These are phyloP conservation scores for Metschnikowia kofuensis DNA, from an alignment of 805 yeast genomes.

Conservation along the genomic window DNA sequence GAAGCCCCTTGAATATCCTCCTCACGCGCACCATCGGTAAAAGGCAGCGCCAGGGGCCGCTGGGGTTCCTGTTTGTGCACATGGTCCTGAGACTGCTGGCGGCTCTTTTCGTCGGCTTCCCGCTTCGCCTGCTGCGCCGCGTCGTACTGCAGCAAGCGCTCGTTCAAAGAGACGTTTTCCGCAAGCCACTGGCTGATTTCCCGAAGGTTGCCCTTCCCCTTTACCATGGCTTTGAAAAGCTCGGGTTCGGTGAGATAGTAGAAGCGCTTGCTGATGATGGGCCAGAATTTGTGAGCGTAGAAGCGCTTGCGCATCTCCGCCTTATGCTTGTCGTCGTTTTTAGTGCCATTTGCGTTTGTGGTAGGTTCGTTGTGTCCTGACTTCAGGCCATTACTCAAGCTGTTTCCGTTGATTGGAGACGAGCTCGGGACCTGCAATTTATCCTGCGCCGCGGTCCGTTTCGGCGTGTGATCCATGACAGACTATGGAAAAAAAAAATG, in stretches of 20 bases:
- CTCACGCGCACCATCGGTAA: too few species aligned
- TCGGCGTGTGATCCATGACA: conserved; percentile 11
- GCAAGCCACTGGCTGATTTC: conserved; percentile 38
- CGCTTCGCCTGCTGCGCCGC: conserved; percentile 8
- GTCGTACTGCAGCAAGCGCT: conserved; percentile 15
- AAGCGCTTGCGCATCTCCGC: conserved; percentile 25
- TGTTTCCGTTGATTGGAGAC: conserved; percentile 31
- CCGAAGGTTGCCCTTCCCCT: conserved; percentile 41
- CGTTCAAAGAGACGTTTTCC: conserved; percentile 23
- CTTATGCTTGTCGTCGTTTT: conserved; percentile 15
- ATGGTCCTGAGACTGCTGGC: neutral
- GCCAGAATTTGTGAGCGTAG: conserved; percentile 39
- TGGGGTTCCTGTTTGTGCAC: neutral
- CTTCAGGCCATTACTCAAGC: neutral
- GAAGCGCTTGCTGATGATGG: conserved; percentile 34
- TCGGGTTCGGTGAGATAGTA: conserved; percentile 40
- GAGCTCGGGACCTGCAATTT: conserved; percentile 40
- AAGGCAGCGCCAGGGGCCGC: neutral
- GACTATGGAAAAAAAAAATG: neutral
- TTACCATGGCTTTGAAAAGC: conserved; percentile 40
- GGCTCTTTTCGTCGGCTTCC: conserved; percentile 3
- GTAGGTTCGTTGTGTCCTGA: neutral
- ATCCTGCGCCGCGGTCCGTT: conserved; percentile 4
- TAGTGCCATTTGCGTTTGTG: conserved; percentile 1
- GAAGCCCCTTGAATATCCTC: too few species aligned